Conservation (phyloP, 805 yeast species). For the Sugiyamaella chiloensis region DNA sequence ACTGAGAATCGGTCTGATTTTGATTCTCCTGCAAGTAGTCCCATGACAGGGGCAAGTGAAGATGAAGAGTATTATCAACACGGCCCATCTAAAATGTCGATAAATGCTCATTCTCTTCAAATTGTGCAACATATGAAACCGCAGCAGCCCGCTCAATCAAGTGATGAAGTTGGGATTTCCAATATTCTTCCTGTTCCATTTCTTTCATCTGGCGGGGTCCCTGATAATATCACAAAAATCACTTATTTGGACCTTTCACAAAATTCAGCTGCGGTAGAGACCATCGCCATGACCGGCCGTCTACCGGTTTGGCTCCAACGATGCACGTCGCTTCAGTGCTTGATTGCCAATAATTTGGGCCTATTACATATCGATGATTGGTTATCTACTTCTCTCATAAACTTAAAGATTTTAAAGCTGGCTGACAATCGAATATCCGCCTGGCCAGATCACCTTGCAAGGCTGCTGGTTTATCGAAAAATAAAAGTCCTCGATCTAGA, state of each 20-base stretch:
- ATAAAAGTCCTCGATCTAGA: constrained; percentile 25
- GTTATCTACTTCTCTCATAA: constrained; percentile 23
- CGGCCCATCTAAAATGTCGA: background rate
- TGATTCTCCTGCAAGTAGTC: background rate
- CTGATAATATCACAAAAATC: constrained; percentile 4
- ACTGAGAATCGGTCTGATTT: background rate
- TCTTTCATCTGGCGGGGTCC: background rate
- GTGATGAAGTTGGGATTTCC: background rate
- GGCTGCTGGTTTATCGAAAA: constrained; percentile 17
- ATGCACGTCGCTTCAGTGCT: constrained; percentile 23
- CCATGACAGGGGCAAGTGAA: background rate
- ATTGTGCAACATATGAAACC: background rate
- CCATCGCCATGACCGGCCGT: constrained; percentile 25
- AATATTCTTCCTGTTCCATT: background rate
- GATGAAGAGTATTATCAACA: background rate
- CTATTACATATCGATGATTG: constrained; percentile 28
- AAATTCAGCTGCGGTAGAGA: constrained; percentile 16
- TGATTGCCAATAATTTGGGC: constrained; percentile 26
- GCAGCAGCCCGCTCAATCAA: background rate
- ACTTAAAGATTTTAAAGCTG: constrained; percentile 25
- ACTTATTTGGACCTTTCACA: constrained; percentile 25
- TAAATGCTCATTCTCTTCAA: background rate
- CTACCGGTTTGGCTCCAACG: constrained; percentile 27
- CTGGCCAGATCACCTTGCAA: constrained; percentile 30
- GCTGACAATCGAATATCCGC: constrained; percentile 27